Percentiles rank a stretch among this genome's conserved stretches.
These are phyloP conservation scores for Ramalina peruviana DNA, from an alignment of 495 filamentous ascomycete species.

Conservation along the genomic window DNA sequence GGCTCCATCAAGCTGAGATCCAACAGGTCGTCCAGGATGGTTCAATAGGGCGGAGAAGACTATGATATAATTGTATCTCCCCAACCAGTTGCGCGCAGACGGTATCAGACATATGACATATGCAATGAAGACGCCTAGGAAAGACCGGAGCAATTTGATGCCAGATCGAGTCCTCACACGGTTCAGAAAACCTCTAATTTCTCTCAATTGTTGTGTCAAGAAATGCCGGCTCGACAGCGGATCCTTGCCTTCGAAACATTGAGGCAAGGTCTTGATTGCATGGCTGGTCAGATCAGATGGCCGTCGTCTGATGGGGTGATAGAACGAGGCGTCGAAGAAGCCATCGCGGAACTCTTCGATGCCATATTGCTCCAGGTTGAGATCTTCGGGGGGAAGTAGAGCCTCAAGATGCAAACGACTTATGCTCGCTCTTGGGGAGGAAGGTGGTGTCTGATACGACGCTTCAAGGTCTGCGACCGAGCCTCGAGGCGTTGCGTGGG, in stretches of 20 bases:
- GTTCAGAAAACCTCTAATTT: conserved; percentile 19
- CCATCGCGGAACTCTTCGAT: conserved; percentile 41
- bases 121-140: conserved; percentile 36
- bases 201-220: conserved; percentile 31
- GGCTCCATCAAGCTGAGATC: conserved; percentile 41
- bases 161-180: conserved; percentile 32
- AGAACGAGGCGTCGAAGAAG: conserved; percentile 45
- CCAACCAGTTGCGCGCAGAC: conserved; percentile 27
- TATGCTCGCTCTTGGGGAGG: conserved; percentile 19
- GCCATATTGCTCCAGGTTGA: conserved; percentile 36
- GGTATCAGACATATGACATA: conserved; percentile 42
- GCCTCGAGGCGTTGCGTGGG: conserved; percentile 5
- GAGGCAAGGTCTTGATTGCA: conserved; percentile 25
- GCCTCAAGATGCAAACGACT: conserved; percentile 25
- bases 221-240: conserved; percentile 31
- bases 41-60: conserved; percentile 38
- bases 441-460: conserved; percentile 5
- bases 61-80: conserved; percentile 38
- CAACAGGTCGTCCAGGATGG: conserved; percentile 38
- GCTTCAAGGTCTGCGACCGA: neutral
- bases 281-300: conserved; percentile 20
- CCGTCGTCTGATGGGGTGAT: conserved; percentile 22
- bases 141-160: conserved; percentile 36
- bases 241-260: conserved; percentile 24
- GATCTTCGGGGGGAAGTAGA: conserved; percentile 24